Evolutionary conservation across 2,329 filamentous ascomycete genomes (phyloP), one percentile per base, ranked within the genome.

Genomic region (Triangularia setosa): DNA sequence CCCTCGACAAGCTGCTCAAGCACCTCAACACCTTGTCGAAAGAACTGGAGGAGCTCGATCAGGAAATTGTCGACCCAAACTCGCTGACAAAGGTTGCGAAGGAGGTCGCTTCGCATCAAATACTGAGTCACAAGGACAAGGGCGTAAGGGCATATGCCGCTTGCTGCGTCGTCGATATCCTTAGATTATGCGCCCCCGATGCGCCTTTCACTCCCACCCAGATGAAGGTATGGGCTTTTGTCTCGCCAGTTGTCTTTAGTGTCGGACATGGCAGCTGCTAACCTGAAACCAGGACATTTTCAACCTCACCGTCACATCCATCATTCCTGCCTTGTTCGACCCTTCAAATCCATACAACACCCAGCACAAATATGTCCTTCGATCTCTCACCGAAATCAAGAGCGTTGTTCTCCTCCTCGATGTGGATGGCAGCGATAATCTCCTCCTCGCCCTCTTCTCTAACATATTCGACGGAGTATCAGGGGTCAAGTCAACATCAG

Each of bases 381-480:
- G 88, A 66, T 97, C 93, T 18, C 84, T 99, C 28, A 89, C 92
- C 63, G 92, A 96, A 70, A 91, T 97, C 71, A 97, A 98, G 82
- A 97, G 93, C 78, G 92, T 99, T 52, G 86, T 98, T 8, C 86
- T 99, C 48, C 85, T 99, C 69, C 90, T 91, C 66, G 95, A 99
- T 71, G 86, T 98, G 44, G 89, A 93, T 25, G 89, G 90, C 63
- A 86, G 91, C 60, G 92, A 97, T 64, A 85, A 87, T 28, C 84
- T 98, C 54, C 87, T 96, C 25, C 80, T 92, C 8, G 86, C 90
- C 56, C 84, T 99, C 3, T 99, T 98, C 77, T 91, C 89, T 25
- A 87, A 86, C 58, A 93, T 94, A 71, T 99, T 99, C 76, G 96
- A 99, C 75, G 92, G 95, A 35, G 87, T 97, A 54, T 93, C 93